Percentiles rank a stretch among this genome's conserved stretches.
Evolutionary conservation across 164 flowering plant species (phyloP).

Genomic region (Annona cherimola): DNA sequence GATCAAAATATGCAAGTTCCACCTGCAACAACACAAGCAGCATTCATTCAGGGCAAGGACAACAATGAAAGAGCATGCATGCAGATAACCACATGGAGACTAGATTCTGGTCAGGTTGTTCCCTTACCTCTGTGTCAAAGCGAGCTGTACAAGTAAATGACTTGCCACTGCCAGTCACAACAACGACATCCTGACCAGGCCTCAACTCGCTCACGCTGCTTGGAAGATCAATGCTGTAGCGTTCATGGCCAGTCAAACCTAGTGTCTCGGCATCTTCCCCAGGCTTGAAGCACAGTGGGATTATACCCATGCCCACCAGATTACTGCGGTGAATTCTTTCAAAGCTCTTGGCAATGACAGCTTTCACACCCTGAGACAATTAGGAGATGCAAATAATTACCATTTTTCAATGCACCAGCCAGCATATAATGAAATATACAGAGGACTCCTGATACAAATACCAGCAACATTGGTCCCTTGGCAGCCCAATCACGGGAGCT

Average conservation of each 20-base stretch:
- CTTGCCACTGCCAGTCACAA: slow-evolving; percentile 53
- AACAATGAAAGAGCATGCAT: too few relatives aligned
- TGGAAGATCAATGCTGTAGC: slow-evolving; percentile 70
- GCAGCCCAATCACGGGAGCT: slow-evolving; percentile 93
- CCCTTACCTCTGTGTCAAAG: slow-evolving; percentile 76
- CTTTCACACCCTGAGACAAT: slow-evolving; percentile 70
- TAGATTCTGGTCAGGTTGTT: neutral
- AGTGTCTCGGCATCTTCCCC: slow-evolving; percentile 83
- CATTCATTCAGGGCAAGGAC: too few relatives aligned
- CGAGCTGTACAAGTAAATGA: slow-evolving; percentile 58
- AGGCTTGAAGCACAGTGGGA: slow-evolving; percentile 72
- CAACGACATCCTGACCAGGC: slow-evolving; percentile 77
- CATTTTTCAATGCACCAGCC: neutral
- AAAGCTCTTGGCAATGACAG: slow-evolving; percentile 89
- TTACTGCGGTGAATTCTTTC: slow-evolving; percentile 89
- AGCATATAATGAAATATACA: neutral
- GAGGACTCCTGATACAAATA: slow-evolving; percentile 10
- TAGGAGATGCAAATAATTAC: neutral
- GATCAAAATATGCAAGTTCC: slow-evolving; percentile 69
- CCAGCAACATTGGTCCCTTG: slow-evolving; percentile 79
- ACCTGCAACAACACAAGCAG: slow-evolving; percentile 39
- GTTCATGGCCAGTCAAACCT: slow-evolving; percentile 76
- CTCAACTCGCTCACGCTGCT: slow-evolving; percentile 48
- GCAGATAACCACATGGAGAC: neutral
- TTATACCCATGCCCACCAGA: slow-evolving; percentile 81